Base-by-base conservation (phyloP, 495 filamentous ascomycete species). In the Aspergillus kassunensis region DNA sequence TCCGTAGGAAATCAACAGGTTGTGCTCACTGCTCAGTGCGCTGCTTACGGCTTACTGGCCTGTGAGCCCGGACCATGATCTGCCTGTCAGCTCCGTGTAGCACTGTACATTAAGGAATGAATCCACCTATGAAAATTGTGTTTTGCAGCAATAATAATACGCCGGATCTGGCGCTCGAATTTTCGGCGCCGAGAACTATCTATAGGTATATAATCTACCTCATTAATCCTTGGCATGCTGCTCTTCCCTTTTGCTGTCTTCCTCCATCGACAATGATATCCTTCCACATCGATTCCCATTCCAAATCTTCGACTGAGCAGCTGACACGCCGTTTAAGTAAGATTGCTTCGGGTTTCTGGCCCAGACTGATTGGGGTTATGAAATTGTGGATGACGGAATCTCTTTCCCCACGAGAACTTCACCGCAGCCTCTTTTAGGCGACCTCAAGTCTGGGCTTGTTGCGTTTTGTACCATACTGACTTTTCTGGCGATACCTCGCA, bases 361-460 rank as follows among this genome's bases (percentile, higher is more conserved):
- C 3, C 33, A 27, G 18, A 18, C 31, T 53, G 50, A 29, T 30
- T 44, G 40, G 40, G n/a, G 30, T 20, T 31, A 31, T 21, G 12
- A 31, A 39, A 16, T 34, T 48, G 53, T 51, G 50, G 54, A 49
- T 51, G 50, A 45, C 25, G 46, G 31, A 43, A 41, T 51, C 40
- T 44, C 9, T 13, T 56, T 50, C 54, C 47, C 54, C 58, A 56
- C 53, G 49, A 54, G 39, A 41, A 31, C 56, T 62, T 73, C 70
- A 74, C 70, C 70, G 70, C 66, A 72, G 62, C 41, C 70, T 71
- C 60, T 63, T 68, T 72, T 68, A 54, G 69, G 69, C 56, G 33
- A 29, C 21, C 39, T 35, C n/a, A 31, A 23, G 49, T 49, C 49
- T 42, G n/a, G 53, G 33, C 24, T 0, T 2, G 42, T 54, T 27